Percentiles rank a stretch among this genome's conserved stretches.
Evolutionary conservation across 2,329 filamentous ascomycete species (phyloP).

Genomic region (Curvularia hawaiiensis): DNA sequence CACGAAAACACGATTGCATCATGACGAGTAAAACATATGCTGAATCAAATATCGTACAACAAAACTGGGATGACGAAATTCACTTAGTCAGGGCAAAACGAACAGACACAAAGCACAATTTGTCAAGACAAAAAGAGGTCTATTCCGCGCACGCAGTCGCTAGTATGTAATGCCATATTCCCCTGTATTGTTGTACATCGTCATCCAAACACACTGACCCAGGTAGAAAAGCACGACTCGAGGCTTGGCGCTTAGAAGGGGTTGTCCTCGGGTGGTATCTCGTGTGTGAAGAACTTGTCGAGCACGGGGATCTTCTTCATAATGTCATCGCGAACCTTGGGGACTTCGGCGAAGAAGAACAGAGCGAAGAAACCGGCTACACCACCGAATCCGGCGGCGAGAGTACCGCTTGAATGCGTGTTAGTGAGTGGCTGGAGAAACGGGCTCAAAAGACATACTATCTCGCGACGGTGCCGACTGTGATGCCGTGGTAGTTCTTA

Average conservation of each 20-base stretch:
- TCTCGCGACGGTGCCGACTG: slow-evolving; percentile 47
- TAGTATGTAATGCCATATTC: slow-evolving; percentile 27
- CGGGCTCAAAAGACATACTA: slow-evolving; percentile 49
- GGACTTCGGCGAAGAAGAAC: slow-evolving; percentile 69
- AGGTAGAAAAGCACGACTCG: slow-evolving; percentile 10
- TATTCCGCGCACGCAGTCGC: slow-evolving; percentile 35
- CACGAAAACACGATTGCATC: background rate
- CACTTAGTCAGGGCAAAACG: background rate
- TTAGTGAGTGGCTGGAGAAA: slow-evolving; percentile 10
- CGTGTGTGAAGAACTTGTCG: slow-evolving; percentile 60
- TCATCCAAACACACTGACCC: background rate
- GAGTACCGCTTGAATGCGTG: slow-evolving; percentile 37
- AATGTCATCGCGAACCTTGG: slow-evolving; percentile 66
- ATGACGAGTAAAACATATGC: background rate
- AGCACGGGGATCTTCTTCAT: slow-evolving; percentile 65
- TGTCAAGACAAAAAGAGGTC: slow-evolving; percentile 32
- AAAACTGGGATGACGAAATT: background rate
- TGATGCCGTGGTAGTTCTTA: slow-evolving; percentile 57
- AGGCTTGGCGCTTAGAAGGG: slow-evolving; percentile 50
- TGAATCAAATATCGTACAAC: background rate
- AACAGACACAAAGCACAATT: background rate
- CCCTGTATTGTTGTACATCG: slow-evolving; percentile 26
- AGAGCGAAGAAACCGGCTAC: slow-evolving; percentile 63
- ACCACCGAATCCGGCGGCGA: slow-evolving; percentile 62
- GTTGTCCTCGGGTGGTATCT: slow-evolving; percentile 68